Base-by-base conservation (phyloP, 768 basidiomycete species). In the Kwoniella sp. region DNA sequence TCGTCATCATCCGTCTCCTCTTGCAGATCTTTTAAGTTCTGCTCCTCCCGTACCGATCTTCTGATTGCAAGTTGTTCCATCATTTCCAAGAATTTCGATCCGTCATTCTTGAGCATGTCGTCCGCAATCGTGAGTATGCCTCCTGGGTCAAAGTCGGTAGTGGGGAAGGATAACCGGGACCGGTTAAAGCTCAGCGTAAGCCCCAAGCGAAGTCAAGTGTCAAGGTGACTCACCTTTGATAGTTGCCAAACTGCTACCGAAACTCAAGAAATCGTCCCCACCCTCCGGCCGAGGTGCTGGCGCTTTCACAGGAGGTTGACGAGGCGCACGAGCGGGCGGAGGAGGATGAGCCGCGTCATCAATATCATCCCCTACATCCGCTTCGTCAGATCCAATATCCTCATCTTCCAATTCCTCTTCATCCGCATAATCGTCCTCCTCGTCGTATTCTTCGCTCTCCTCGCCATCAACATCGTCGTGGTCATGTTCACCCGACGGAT, bases 1-100 rank as follows among this genome's bases (percentile, higher is more conserved):
- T 88, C 88, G 1, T 88, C 87, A 0, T 87, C 87, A 0, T 87
- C 88, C 25, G 69, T 73, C 1, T 87, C 87, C 0, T 84, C 86
- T 0, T 82, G 86, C 0, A 85, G 85, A 1, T 86, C 85, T 2
- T 85, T 86, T 5, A 86, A 85, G 36, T 85, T 80, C 55, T 82
- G 86, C 71, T 93, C 90, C 76, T 97, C 94, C 3, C 94, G 86
- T 71, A 90, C 88, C 86, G 95, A 91, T 49, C 95, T 86, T 54
- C 92, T 86, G 76, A 96, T 92, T 0, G 95, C 94, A 21, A 99
- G 85, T 81, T 95, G 92, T 80, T 98, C 96, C 96, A 99, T 99
- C 96, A 99, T 99, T 83, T 99, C 96, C 72, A 99, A 83, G 83
- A 99, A 99, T 83, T 96, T 97, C 75, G 93, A 91, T 1, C 95